Conservation (phyloP, 2,329 filamentous ascomycete species). For the Aspergillus sp. region DNA sequence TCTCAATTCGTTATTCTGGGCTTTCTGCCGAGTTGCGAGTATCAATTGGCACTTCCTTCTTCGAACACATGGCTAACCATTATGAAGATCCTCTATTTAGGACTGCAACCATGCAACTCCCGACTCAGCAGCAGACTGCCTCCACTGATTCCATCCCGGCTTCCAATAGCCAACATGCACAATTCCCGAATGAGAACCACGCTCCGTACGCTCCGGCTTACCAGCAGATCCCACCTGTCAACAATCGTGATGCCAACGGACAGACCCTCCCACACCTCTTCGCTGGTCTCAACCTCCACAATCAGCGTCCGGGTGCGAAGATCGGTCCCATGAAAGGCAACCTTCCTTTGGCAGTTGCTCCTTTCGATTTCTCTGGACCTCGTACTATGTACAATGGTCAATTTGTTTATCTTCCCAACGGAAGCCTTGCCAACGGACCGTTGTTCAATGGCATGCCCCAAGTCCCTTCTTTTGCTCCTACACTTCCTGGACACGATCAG, state of each 20-base stretch:
- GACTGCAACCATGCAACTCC: constrained; percentile 17
- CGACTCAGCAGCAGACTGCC: constrained; percentile 17
- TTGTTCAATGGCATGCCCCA: constrained; percentile 27
- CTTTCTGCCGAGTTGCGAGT: no score
- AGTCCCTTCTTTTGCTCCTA: constrained; percentile 22
- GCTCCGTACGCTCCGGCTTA: constrained; percentile 18
- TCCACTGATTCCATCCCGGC: constrained; percentile 18
- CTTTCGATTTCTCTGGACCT: constrained; percentile 21
- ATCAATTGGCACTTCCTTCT: neutral
- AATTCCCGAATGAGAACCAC: constrained; percentile 22
- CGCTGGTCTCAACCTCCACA: constrained; percentile 22
- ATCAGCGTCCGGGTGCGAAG: constrained; percentile 21
- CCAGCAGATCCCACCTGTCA: constrained; percentile 10
- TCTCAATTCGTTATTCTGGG: neutral
- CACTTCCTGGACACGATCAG: constrained; percentile 27
- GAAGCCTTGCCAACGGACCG: constrained; percentile 4
- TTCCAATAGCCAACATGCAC: constrained; percentile 16
- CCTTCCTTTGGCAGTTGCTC: constrained; percentile 18
- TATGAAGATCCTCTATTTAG: constrained; percentile 6
- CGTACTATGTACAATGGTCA: constrained; percentile 24
- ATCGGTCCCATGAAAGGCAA: constrained; percentile 21
- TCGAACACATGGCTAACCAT: neutral
- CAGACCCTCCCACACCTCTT: constrained; percentile 18
- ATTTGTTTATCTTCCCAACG: constrained; percentile 27
- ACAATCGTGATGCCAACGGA: constrained; percentile 14